Evolutionary conservation across 306 rosid species (phyloP).

Genomic region (Hippophae rhamnoides): DNA sequence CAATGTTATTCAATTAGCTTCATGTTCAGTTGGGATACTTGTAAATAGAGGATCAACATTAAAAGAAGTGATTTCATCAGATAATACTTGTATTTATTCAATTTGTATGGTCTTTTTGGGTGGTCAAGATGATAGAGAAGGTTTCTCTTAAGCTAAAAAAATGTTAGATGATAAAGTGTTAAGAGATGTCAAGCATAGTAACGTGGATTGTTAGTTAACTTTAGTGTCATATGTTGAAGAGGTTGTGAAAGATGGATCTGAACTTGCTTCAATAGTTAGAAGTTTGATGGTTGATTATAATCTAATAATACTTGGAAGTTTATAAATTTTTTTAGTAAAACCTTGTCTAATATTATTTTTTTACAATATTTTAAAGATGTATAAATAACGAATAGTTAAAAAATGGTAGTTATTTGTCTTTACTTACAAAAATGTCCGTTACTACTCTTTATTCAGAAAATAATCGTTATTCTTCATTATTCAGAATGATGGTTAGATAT

Average conservation of each 20-base stretch:
- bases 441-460: too few species aligned
- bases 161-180: conserved; percentile 16
- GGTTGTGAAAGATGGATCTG: conserved; percentile 5
- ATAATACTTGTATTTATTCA: neutral
- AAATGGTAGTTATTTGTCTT: too few species aligned
- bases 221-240: conserved; percentile 2
- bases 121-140: conserved; percentile 66
- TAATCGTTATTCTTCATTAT: too few species aligned
- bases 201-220: neutral
- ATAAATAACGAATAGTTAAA: too few species aligned
- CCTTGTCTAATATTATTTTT: too few species aligned
- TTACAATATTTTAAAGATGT: too few species aligned
- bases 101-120: conserved; percentile 56
- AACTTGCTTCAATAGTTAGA: conserved; percentile 1
- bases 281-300: conserved; percentile 28
- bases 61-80: conserved; percentile 6
- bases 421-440: too few species aligned
- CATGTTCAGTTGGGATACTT: conserved; percentile 55
- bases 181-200: conserved; percentile 5
- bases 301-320: conserved; percentile 40
- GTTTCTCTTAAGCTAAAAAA: conserved; percentile 30
- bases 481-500: too few species aligned
- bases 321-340: too few species aligned
- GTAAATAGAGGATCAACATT: conserved; percentile 29
- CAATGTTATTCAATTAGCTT: conserved; percentile 45